phyloP scores from a whole-genome alignment of 2,329 filamentous ascomycete species.

The Penicillium sp. region DNA sequence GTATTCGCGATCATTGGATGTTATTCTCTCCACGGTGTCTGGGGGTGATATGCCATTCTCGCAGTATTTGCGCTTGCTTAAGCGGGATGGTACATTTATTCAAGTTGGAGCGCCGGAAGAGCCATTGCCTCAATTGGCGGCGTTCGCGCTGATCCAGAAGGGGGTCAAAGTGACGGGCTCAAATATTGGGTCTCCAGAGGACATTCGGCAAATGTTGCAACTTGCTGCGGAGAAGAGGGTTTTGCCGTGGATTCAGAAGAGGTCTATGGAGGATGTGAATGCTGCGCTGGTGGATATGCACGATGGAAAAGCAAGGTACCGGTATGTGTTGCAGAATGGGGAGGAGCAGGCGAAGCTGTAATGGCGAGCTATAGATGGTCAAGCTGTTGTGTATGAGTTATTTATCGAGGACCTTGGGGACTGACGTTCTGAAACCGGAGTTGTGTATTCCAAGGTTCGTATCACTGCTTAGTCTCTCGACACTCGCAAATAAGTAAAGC shows the following conservation, averaged over 20 bases:
- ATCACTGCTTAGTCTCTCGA: too few relatives aligned
- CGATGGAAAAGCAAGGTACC: conserved; percentile 47
- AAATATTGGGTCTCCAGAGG: conserved; percentile 43
- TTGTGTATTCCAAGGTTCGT: background rate
- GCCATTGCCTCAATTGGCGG: conserved; percentile 53
- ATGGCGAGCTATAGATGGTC: background rate
- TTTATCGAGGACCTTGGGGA: background rate
- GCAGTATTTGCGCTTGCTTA: conserved; percentile 62
- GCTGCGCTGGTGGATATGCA: conserved; percentile 46
- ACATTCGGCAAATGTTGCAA: conserved; percentile 46
- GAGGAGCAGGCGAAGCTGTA: conserved; percentile 31
- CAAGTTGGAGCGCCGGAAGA: conserved; percentile 69
- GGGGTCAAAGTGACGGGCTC: conserved; percentile 54
- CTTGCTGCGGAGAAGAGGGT: conserved; percentile 44
- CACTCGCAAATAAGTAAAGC: too few relatives aligned
- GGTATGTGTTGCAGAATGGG: conserved; percentile 48
- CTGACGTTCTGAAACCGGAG: background rate
- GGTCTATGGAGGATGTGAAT: conserved; percentile 46
- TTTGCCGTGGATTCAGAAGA: conserved; percentile 44
- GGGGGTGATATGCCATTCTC: conserved; percentile 62
- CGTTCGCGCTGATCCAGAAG: conserved; percentile 60
- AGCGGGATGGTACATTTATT: conserved; percentile 61
- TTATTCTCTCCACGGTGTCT: conserved; percentile 60
- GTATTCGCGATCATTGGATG: conserved; percentile 51
- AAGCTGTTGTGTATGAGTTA: background rate